Percentiles rank a stretch among this genome's conserved stretches.
phyloP scores from a whole-genome alignment of 176 grass and related monocot species.

The sorghum (Sorghum bicolor) region DNA sequence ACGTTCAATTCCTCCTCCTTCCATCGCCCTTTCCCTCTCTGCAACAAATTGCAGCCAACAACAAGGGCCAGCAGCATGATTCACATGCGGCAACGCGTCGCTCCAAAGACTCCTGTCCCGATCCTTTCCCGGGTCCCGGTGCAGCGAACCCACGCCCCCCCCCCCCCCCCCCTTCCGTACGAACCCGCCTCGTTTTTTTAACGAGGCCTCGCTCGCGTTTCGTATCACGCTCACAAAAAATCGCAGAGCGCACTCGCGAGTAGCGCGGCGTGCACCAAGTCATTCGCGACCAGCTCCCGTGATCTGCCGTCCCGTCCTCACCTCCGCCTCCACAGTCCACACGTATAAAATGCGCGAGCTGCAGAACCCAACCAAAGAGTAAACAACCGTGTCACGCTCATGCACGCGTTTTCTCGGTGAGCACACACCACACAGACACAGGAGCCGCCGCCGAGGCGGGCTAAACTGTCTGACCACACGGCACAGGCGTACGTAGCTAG shows the following conservation, averaged over 20 bases:
- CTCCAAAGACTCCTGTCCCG: conserved; percentile 4
- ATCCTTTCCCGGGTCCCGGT: neutral
- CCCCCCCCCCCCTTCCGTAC: neutral
- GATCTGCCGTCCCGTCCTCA: neutral
- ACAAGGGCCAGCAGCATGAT: conserved; percentile 4
- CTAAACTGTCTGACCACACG: neutral
- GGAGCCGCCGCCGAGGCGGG: neutral
- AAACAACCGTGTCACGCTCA: neutral
- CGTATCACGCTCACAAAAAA: neutral
- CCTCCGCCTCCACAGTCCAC: too few relatives aligned
- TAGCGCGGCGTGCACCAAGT: too few relatives aligned
- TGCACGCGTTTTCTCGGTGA: conserved; percentile 28
- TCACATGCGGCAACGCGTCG: conserved; percentile 38
- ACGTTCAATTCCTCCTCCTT: neutral
- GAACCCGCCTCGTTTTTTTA: neutral
- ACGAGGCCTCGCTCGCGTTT: neutral
- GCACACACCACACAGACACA: neutral
- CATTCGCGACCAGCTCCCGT: neutral
- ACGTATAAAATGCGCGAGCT: conserved; percentile 10
- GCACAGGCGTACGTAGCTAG: neutral
- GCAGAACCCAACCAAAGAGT: neutral
- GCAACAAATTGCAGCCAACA: neutral
- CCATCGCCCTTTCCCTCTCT: neutral
- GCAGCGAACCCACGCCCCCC: neutral
- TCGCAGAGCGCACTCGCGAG: neutral